Base-by-base conservation (phyloP, 192 early-diverging fungal genomes). In the Ramicandelaber brevisporus region DNA sequence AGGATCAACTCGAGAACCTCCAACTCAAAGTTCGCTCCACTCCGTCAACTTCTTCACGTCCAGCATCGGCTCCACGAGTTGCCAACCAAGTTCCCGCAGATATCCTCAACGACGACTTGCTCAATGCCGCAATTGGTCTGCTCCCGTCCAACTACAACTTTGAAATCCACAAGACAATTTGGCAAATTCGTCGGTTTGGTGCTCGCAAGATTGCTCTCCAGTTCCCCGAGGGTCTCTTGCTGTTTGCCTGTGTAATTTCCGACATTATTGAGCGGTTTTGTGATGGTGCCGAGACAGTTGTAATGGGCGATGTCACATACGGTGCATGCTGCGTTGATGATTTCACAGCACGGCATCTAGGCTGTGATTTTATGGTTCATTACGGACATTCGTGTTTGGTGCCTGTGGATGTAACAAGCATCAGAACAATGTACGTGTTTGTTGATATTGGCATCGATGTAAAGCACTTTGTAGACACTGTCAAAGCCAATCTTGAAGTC, bases 231-330 rank as follows among this genome's bases (percentile, higher is more conserved):
- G 93, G 93, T 3, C 59, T 98, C 21, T 50, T 89, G 37, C 78
- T 98, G 46, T 98, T 81, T 58, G 75, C 88, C 2, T 77, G 85
- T 26, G 65, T 72, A 0, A 90, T 98, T 13, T 53, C 79, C 4
- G 93, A 98, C 39, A 93, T 98, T 33, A 40, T 98, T 9, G 76
- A 27, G 21, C 52, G 59, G 29, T 88, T 82, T 43, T 68, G 72
- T 37, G 47, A 57, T n/a, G n/a, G n/a, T 4, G 86, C 83, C 0
- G 87, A 93, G 36, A 84, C 83, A 4, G 57, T 98, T 7, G 72
- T 98, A 16, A 92, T 96, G 87, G 90, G 86, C 17, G 93, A 98
- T 45, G 93, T 98, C 0, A 98, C 93, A 0, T 98, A 98, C 39
- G 93, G 93, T 11, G 93, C 93, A 4, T 98, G 93, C 44, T 98